Conservation (phyloP, 1,284 basidiomycete species). For the Ustilago crameri region DNA sequence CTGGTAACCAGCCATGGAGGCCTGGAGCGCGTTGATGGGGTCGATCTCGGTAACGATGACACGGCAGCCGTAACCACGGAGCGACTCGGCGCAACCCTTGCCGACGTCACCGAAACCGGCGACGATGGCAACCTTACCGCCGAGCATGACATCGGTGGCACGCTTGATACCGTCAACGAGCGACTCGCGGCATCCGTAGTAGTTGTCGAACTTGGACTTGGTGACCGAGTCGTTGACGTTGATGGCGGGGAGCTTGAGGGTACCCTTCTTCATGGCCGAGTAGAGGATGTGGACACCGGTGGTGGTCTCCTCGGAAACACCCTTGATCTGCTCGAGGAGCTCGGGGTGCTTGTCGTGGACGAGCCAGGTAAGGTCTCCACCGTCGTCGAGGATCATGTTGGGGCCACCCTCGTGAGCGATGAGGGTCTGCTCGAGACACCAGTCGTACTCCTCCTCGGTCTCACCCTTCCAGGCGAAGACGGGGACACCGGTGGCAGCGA, state of each 20-base stretch:
- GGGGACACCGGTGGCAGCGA: slow-evolving; percentile 96
- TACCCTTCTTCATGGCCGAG: slow-evolving; percentile 94
- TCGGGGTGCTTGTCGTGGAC: slow-evolving; percentile 84
- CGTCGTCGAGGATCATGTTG: slow-evolving; percentile 99
- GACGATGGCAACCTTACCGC: slow-evolving; percentile 98
- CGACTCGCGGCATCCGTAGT: slow-evolving; percentile 86
- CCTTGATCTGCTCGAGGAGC: slow-evolving; percentile 72
- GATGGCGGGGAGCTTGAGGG: slow-evolving; percentile 97
- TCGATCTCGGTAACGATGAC: slow-evolving; percentile 98
- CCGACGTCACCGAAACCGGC: slow-evolving; percentile 99
- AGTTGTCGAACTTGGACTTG: slow-evolving; percentile 93
- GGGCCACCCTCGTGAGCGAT: slow-evolving; percentile 82
- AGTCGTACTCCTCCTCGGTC: slow-evolving; percentile 97
- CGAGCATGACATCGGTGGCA: slow-evolving; percentile 99
- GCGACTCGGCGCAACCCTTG: slow-evolving; percentile 98
- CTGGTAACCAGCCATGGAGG: slow-evolving; percentile 99
- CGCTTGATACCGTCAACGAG: slow-evolving; percentile 99
- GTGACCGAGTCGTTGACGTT: slow-evolving; percentile 97
- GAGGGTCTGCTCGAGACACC: slow-evolving; percentile 94
- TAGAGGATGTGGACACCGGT: slow-evolving; percentile 99
- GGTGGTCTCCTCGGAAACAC: slow-evolving; percentile 98
- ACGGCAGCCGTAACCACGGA: slow-evolving; percentile 94
- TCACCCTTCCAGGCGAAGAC: slow-evolving; percentile 99
- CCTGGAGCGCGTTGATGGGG: slow-evolving; percentile 99
- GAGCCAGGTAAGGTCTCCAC: slow-evolving; percentile 93